Conservation (phyloP, 2,329 filamentous ascomycete genomes). For the Arthrobotrys sinensis region DNA sequence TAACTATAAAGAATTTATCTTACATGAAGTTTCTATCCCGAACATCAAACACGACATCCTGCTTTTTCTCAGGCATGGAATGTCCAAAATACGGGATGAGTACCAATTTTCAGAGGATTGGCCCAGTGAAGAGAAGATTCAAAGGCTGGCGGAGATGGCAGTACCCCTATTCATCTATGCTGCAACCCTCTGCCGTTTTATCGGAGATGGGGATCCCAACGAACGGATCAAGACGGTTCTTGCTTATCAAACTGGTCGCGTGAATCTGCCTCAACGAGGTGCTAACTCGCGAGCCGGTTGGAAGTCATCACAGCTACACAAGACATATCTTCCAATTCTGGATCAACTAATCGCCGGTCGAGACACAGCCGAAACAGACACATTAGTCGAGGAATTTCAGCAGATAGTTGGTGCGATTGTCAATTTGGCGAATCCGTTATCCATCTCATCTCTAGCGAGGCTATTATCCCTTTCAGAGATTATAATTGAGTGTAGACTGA, state of each 20-base stretch:
- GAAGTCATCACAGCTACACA: not conserved
- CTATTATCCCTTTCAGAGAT: not conserved
- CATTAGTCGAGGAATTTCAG: not conserved
- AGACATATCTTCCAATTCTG: constrained; percentile 36
- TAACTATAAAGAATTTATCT: constrained; percentile 33
- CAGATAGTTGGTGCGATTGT: constrained; percentile 15
- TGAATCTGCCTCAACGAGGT: not conserved
- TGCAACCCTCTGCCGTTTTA: constrained; percentile 64
- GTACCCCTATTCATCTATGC: constrained; percentile 64
- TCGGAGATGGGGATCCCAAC: constrained; percentile 50
- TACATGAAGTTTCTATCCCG: constrained; percentile 24
- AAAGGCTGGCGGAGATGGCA: constrained; percentile 60
- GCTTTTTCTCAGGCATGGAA: constrained; percentile 60
- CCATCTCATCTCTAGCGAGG: not conserved
- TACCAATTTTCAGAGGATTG: constrained; percentile 42
- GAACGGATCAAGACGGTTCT: constrained; percentile 17
- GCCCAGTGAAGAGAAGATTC: constrained; percentile 58
- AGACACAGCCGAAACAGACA: not conserved
- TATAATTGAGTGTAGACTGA: not conserved
- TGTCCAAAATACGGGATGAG: constrained; percentile 52
- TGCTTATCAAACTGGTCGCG: not conserved
- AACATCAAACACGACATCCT: constrained; percentile 65
- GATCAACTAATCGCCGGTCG: not conserved
- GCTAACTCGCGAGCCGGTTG: too few species aligned
- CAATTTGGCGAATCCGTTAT: constrained; percentile 1